phyloP scores from a whole-genome alignment of 148 eudicot genomes.

The Chenopodium quinoa region DNA sequence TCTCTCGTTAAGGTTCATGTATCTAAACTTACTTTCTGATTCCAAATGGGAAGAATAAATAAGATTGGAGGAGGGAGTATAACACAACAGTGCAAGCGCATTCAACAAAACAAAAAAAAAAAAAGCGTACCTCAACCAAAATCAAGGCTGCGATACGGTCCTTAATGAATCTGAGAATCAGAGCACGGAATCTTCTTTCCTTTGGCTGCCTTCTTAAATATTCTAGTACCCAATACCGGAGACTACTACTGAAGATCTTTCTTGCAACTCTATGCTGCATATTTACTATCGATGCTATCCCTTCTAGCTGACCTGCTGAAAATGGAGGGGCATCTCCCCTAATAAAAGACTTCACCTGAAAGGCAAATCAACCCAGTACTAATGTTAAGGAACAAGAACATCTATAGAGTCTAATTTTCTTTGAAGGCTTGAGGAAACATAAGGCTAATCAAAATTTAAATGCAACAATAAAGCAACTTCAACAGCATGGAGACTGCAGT shows the following conservation, averaged over 20 bases:
- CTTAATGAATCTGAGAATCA: slow-evolving; percentile 85
- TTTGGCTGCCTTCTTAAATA: slow-evolving; percentile 77
- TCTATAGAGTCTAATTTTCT: neutral
- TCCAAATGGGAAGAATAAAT: too few species aligned
- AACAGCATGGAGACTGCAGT: too few species aligned
- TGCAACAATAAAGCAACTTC: neutral
- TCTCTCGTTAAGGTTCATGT: too few species aligned
- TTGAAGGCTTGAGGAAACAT: neutral
- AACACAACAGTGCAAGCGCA: neutral
- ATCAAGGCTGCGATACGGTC: slow-evolving; percentile 85
- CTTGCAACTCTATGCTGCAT: slow-evolving; percentile 60
- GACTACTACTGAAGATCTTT: slow-evolving; percentile 60
- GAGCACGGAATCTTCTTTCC: slow-evolving; percentile 60
- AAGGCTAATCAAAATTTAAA: neutral
- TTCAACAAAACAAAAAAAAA: too few species aligned
- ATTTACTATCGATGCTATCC: slow-evolving; percentile 64
- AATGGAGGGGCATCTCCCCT: slow-evolving; percentile 81
- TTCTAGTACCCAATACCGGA: slow-evolving; percentile 90
- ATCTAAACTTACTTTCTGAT: too few species aligned
- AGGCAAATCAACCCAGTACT: neutral
- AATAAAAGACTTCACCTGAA: slow-evolving; percentile 81
- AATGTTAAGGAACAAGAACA: neutral
- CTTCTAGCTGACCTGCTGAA: slow-evolving; percentile 85
- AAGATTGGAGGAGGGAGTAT: too few species aligned
- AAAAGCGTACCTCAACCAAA: slow-evolving; percentile 65